Conservation (phyloP, 2,329 filamentous ascomycete genomes). For the Neonectria sp. region DNA sequence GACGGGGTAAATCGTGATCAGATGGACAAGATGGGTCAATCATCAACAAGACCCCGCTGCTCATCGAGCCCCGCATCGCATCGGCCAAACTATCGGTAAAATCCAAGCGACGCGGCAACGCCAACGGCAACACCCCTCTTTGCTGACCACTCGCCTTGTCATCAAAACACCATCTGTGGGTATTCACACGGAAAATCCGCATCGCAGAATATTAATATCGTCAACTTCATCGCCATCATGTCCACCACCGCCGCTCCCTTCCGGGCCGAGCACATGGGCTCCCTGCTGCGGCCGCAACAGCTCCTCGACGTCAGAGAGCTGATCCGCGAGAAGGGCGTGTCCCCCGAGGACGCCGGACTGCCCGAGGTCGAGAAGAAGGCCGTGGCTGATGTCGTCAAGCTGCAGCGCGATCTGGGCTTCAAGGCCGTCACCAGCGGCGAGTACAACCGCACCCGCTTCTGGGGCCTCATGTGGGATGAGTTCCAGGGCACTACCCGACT, state of each 20-base stretch:
- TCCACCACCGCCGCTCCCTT: constrained; percentile 66
- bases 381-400: constrained; percentile 70
- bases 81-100: constrained; percentile 22
- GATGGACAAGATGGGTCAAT: background rate
- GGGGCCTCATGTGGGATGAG: constrained; percentile 69
- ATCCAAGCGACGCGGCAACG: constrained; percentile 1
- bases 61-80: constrained; percentile 27
- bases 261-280: constrained; percentile 83
- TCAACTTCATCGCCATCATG: constrained; percentile 30
- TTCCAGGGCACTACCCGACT: constrained; percentile 65
- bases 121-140: constrained; percentile 7
- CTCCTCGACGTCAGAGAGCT: constrained; percentile 51
- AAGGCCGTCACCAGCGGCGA: constrained; percentile 80
- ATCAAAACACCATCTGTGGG: background rate
- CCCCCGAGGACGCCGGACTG: constrained; percentile 68
- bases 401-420: constrained; percentile 77
- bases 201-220: background rate
- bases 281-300: constrained; percentile 76
- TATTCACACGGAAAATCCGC: background rate
- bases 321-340: constrained; percentile 57
- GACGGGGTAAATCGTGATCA: background rate
- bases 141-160: constrained; percentile 18
- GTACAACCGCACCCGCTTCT: constrained; percentile 66
- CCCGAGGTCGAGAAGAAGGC: constrained; percentile 72
- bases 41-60: constrained; percentile 19